These are phyloP conservation scores for Medicago lupulina DNA, from an alignment of 306 rosid species.

Conservation along the genomic window DNA sequence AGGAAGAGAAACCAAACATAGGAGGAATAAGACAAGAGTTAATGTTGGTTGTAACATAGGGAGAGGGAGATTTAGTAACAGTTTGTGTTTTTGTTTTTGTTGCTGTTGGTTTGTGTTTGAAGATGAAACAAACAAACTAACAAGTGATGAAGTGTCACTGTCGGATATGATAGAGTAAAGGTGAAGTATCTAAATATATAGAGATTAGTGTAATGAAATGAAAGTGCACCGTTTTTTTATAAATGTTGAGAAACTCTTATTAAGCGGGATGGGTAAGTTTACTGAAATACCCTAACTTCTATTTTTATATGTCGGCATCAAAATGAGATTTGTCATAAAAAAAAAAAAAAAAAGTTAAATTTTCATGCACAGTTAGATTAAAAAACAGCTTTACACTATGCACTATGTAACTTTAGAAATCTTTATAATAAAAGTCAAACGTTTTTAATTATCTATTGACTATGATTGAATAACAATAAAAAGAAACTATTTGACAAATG, in stretches of 20 bases:
- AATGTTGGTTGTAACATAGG: slow-evolving; percentile 57
- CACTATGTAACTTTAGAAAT: no score
- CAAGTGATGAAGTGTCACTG: neutral
- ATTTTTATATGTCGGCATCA: no score
- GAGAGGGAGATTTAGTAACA: neutral
- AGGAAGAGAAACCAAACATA: slow-evolving; percentile 47
- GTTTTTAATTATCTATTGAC: no score
- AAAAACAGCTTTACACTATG: no score
- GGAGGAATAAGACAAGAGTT: slow-evolving; percentile 7
- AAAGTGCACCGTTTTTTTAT: neutral
- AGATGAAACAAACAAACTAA: neutral
- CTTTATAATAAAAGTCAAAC: no score
- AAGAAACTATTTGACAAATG: no score
- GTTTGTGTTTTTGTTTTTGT: neutral
- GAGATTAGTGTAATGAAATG: neutral
- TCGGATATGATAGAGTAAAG: slow-evolving; percentile 35
- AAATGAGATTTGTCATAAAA: no score
- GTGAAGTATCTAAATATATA: slow-evolving; percentile 16
- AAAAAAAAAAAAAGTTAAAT: no score
- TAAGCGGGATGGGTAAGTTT: neutral
- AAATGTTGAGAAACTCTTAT: neutral
- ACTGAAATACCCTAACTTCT: neutral
- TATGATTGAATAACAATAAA: no score
- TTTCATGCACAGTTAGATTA: no score
- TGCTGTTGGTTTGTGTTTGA: neutral